Conservation (phyloP, 2,329 filamentous ascomycete genomes). For the Alternaria postmessia region DNA sequence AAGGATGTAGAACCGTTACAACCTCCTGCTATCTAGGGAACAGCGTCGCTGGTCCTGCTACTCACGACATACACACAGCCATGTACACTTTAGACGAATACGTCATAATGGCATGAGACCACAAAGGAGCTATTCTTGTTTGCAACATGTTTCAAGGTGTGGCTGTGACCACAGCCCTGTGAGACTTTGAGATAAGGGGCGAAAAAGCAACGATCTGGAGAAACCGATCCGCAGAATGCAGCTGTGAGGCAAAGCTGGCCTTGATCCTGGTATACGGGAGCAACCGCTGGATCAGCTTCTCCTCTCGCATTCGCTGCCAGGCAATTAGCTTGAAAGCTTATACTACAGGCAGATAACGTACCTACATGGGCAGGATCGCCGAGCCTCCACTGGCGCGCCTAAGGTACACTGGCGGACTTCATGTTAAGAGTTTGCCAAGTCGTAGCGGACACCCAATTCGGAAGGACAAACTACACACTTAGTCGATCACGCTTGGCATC, state of each 20-base stretch:
- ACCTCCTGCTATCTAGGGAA: constrained; percentile 18
- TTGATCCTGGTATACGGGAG: constrained; percentile 10
- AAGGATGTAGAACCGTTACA: constrained; percentile 1
- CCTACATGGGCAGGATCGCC: constrained; percentile 6
- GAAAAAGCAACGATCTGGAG: constrained; percentile 6
- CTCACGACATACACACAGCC: not conserved
- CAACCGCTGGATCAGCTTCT: constrained; percentile 14
- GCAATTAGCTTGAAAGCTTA: constrained; percentile 12
- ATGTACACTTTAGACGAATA: not conserved
- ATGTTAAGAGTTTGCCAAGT: constrained; percentile 21
- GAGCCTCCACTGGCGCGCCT: not conserved
- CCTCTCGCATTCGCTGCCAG: constrained; percentile 12
- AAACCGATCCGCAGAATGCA: constrained; percentile 5
- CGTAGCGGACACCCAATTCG: constrained; percentile 5
- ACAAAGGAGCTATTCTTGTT: not conserved
- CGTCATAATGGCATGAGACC: not conserved
- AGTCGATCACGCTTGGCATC: constrained; percentile 14
- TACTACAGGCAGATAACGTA: constrained; percentile 12
- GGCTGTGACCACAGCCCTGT: not conserved
- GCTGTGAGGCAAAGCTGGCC: not conserved
- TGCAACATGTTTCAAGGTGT: not conserved
- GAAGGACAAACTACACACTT: constrained; percentile 18
- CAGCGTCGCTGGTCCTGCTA: constrained; percentile 3
- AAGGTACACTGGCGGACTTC: constrained; percentile 6
- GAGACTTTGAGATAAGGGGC: not conserved